Evolutionary conservation across 2,329 filamentous ascomycete species (phyloP).

Genomic region (Apiospora rasikravindrae): DNA sequence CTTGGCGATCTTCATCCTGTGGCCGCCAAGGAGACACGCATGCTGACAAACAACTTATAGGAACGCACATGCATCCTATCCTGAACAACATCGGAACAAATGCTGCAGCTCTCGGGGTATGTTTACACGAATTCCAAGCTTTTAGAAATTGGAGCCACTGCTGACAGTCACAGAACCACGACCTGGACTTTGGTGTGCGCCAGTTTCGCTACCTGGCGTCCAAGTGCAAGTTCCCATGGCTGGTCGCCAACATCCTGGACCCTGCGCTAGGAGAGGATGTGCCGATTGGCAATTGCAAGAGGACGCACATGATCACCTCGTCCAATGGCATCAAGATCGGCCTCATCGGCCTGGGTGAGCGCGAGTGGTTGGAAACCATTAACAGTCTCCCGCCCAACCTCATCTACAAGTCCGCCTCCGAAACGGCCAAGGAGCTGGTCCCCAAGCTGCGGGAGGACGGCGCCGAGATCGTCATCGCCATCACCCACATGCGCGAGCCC

Average conservation of each 20-base stretch:
- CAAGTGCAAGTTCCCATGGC: constrained; percentile 86
- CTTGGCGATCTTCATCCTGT: not conserved
- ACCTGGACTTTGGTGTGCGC: constrained; percentile 86
- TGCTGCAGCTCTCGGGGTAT: constrained; percentile 81
- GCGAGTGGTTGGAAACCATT: constrained; percentile 89
- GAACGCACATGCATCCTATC: constrained; percentile 85
- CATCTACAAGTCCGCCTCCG: constrained; percentile 79
- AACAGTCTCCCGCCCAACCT: constrained; percentile 83
- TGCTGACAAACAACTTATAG: constrained; percentile 40
- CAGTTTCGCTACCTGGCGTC: constrained; percentile 76
- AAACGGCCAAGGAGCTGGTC: constrained; percentile 76
- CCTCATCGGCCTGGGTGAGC: constrained; percentile 82
- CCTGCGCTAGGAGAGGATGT: constrained; percentile 77
- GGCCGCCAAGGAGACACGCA: not conserved
- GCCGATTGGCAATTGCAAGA: constrained; percentile 76
- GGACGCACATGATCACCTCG: constrained; percentile 77
- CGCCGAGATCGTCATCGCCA: constrained; percentile 80
- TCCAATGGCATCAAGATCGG: constrained; percentile 88
- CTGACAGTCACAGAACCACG: constrained; percentile 70
- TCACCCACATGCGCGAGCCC: constrained; percentile 86
- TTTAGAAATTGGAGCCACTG: not conserved
- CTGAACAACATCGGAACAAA: constrained; percentile 79
- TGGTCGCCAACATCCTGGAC: constrained; percentile 87
- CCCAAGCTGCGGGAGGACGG: constrained; percentile 76
- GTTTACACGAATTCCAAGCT: constrained; percentile 38